Conservation (phyloP, 2,329 filamentous ascomycete genomes). For the Cladophialophora immunda region DNA sequence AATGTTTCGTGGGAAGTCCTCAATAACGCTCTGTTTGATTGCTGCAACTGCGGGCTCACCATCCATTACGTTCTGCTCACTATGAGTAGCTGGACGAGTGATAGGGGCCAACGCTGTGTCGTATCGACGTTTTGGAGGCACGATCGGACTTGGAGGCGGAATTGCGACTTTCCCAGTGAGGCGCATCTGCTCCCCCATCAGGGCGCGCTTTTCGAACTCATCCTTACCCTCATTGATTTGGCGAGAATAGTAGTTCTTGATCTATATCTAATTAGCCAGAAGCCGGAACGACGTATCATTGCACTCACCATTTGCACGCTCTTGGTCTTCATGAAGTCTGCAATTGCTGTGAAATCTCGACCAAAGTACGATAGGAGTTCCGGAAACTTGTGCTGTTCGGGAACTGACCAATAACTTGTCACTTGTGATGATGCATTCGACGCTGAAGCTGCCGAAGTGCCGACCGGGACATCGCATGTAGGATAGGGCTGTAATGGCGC, state of each 20-base stretch:
- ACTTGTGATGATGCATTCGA: conserved; percentile 46
- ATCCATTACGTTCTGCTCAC: conserved; percentile 47
- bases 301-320: conserved; percentile 59
- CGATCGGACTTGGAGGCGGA: conserved; percentile 53
- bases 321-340: conserved; percentile 61
- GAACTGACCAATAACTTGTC: conserved; percentile 63
- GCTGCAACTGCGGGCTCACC: conserved; percentile 49
- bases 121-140: conserved; percentile 57
- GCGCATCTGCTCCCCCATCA: conserved; percentile 55
- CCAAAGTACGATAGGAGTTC: conserved; percentile 57
- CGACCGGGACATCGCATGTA: conserved; percentile 18
- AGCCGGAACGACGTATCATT: neutral
- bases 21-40: conserved; percentile 43
- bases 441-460: conserved; percentile 13
- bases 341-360: conserved; percentile 58
- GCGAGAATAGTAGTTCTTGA: conserved; percentile 60
- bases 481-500: conserved; percentile 26
- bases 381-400: conserved; percentile 58
- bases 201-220: conserved; percentile 54
- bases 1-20: conserved; percentile 38
- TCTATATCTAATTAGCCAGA: conserved; percentile 44
- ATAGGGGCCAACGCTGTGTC: conserved; percentile 51
- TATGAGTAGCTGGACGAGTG: conserved; percentile 43
- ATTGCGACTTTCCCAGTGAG: conserved; percentile 54
- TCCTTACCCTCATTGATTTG: conserved; percentile 54